phyloP scores from a whole-genome alignment of 495 filamentous ascomycete species.

The Tuber borchii region DNA sequence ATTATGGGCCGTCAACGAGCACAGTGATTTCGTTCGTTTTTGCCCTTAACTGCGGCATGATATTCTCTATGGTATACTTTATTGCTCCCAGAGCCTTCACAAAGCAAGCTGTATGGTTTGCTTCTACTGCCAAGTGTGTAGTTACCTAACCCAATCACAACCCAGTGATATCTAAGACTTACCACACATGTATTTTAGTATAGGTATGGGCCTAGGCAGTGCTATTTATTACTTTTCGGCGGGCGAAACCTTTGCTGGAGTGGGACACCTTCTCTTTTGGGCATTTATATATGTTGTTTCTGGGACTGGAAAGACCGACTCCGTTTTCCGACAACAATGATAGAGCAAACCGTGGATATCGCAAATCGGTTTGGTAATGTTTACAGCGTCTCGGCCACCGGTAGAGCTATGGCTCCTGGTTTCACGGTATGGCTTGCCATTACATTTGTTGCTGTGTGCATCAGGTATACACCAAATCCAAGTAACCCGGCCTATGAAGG shows the following conservation, averaged over 20 bases:
- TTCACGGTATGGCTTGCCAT: constrained; percentile 62
- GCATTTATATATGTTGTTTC: constrained; percentile 70
- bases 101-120: constrained; percentile 86
- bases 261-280: constrained; percentile 76
- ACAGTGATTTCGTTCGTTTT: constrained; percentile 79
- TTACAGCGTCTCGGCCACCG: constrained; percentile 74
- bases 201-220: constrained; percentile 61
- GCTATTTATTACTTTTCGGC: constrained; percentile 61
- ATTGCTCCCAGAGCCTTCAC: constrained; percentile 71
- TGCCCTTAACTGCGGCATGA: constrained; percentile 62
- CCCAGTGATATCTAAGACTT: background rate
- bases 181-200: constrained; percentile 33
- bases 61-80: constrained; percentile 70
- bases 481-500: constrained; percentile 60
- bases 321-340: constrained; percentile 82
- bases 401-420: constrained; percentile 64
- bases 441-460: constrained; percentile 63
- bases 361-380: constrained; percentile 76
- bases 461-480: constrained; percentile 64
- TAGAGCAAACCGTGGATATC: constrained; percentile 80
- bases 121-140: constrained; percentile 56
- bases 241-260: constrained; percentile 71
- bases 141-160: background rate
- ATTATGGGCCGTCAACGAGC: constrained; percentile 47
- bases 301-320: constrained; percentile 80